phyloP scores from a whole-genome alignment of 1,139 yeast species.

The Taphrina communis region DNA sequence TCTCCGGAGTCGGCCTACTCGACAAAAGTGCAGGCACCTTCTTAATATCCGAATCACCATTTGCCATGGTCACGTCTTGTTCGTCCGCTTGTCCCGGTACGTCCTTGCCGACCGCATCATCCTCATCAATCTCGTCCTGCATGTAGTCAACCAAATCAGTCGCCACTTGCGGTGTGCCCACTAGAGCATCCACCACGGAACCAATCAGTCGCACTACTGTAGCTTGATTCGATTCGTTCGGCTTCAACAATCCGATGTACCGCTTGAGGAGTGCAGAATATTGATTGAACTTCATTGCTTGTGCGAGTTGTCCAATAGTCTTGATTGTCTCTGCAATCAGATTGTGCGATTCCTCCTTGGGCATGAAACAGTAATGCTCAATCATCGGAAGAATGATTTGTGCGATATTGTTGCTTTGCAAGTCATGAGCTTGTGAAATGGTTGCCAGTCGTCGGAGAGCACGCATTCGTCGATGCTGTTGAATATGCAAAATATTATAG shows the following conservation, averaged over 20 bases:
- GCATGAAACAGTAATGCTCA: constrained; percentile 66
- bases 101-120: constrained; percentile 43
- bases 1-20: constrained; percentile 49
- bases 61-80: not conserved
- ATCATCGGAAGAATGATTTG: constrained; percentile 83
- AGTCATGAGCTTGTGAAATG: constrained; percentile 50
- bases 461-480: constrained; percentile 81
- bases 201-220: constrained; percentile 69
- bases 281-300: constrained; percentile 76
- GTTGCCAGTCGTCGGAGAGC: constrained; percentile 70
- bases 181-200: constrained; percentile 64
- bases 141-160: constrained; percentile 43
- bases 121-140: constrained; percentile 29
- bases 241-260: constrained; percentile 64
- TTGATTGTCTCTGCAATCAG: constrained; percentile 74
- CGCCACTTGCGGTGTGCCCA: constrained; percentile 29
- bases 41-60: not conserved
- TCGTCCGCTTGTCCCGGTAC: constrained; percentile 32
- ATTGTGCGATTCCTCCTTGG: constrained; percentile 69
- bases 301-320: constrained; percentile 66
- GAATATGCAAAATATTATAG: constrained; percentile 79
- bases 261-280: constrained; percentile 76
- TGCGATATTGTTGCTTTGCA: constrained; percentile 68
- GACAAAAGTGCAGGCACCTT: constrained; percentile 1
- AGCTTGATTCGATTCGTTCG: constrained; percentile 62